Percentiles rank a stretch among this genome's conserved stretches.
These are phyloP conservation scores for Sporothrix humicola DNA, from an alignment of 2,329 filamentous ascomycete genomes.

Conservation along the genomic window DNA sequence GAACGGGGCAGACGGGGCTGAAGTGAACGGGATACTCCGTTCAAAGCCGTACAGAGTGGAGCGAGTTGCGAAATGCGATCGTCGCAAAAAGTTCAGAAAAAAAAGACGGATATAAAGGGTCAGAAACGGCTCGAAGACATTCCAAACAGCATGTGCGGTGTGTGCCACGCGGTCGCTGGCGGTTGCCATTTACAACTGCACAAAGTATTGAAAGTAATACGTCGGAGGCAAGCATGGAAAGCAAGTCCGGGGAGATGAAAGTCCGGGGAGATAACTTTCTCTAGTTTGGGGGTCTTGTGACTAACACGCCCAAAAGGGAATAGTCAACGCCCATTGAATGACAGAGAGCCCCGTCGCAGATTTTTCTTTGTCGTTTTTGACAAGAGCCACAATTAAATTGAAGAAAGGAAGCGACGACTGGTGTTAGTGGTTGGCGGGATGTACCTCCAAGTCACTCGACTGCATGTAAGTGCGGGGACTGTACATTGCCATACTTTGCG, in stretches of 20 bases:
- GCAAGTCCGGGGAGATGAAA: too few relatives aligned
- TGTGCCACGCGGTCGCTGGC: slow-evolving; percentile 21
- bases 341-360: slow-evolving; percentile 30
- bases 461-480: neutral
- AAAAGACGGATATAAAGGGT: slow-evolving; percentile 8
- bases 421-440: neutral
- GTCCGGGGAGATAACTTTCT: too few relatives aligned
- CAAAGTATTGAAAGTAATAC: too few relatives aligned
- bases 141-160: neutral
- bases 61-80: neutral
- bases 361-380: slow-evolving; percentile 3
- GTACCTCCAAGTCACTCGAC: slow-evolving; percentile 6
- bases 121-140: too few relatives aligned
- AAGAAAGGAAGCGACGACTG: neutral
- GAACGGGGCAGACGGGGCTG: slow-evolving; percentile 4
- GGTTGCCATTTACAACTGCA: neutral
- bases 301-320: slow-evolving; percentile 41
- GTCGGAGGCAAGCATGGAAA: too few relatives aligned
- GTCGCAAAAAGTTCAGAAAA: neutral
- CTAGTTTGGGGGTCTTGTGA: slow-evolving; percentile 40
- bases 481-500: neutral
- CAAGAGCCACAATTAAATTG: neutral
- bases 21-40: slow-evolving; percentile 6
- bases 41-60: neutral
- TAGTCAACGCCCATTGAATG: slow-evolving; percentile 36